Evolutionary conservation across 345 rosid species (phyloP).

Genomic region (Raphanus sativus): DNA sequence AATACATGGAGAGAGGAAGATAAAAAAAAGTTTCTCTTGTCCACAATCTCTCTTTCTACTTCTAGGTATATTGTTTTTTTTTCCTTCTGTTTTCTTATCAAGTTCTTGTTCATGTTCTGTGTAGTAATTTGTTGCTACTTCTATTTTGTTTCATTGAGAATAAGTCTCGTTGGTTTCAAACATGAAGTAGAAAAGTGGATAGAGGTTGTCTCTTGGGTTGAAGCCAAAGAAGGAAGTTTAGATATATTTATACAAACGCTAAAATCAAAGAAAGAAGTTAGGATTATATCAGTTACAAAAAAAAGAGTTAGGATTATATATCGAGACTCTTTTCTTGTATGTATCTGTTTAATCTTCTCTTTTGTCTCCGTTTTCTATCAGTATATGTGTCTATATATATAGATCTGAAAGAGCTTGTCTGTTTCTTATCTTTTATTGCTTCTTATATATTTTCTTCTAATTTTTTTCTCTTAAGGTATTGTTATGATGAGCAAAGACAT

Average conservation of each 20-base stretch:
- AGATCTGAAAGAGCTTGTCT: slow-evolving; percentile 34
- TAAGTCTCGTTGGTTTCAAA: slow-evolving; percentile 38
- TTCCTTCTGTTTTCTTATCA: slow-evolving; percentile 8
- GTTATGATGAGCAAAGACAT: slow-evolving; percentile 50
- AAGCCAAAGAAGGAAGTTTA: slow-evolving; percentile 58
- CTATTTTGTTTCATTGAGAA: slow-evolving; percentile 31
- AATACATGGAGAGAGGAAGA: slow-evolving; percentile 32
- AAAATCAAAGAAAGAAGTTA: slow-evolving; percentile 22
- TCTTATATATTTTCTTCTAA: not conserved
- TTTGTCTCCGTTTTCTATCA: slow-evolving; percentile 26
- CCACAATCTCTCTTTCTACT: slow-evolving; percentile 49
- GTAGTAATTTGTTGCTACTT: slow-evolving; percentile 49
- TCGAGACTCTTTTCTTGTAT: slow-evolving; percentile 27
- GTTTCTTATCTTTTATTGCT: slow-evolving; percentile 25
- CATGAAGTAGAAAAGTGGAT: slow-evolving; percentile 40
- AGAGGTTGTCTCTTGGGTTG: slow-evolving; percentile 70
- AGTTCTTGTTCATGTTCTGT: slow-evolving; percentile 27
- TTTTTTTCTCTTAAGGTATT: not conserved
- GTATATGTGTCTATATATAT: not conserved
- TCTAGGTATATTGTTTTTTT: slow-evolving; percentile 22
- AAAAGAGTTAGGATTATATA: slow-evolving; percentile 18
- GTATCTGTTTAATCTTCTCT: slow-evolving; percentile 35
- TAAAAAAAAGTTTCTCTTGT: slow-evolving; percentile 41
- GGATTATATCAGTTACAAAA: slow-evolving; percentile 15
- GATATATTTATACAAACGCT: slow-evolving; percentile 2